Conservation (phyloP, 768 basidiomycete species). For the Galerina marginata region DNA sequence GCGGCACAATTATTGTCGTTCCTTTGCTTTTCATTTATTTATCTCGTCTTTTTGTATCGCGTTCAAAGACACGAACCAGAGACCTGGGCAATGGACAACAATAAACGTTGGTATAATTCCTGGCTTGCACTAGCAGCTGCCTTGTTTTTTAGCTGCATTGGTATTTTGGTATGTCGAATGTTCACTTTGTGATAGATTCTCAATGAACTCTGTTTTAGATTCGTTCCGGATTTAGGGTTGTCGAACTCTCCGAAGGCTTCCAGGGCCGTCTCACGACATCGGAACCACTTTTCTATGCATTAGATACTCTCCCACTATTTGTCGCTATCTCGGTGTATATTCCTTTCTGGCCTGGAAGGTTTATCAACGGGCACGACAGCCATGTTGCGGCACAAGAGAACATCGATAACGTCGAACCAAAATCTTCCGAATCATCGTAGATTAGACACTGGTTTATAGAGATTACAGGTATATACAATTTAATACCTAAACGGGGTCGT, state of each 20-base stretch:
- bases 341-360: conserved; percentile 70
- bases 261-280: conserved; percentile 58
- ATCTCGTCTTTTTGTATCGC: conserved; percentile 52
- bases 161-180: conserved; percentile 58
- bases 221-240: conserved; percentile 64
- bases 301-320: conserved; percentile 70
- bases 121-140: conserved; percentile 63
- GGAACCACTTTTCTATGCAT: conserved; percentile 67
- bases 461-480: conserved; percentile 1
- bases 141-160: conserved; percentile 59
- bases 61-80: conserved; percentile 46
- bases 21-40: conserved; percentile 51
- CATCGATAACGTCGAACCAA: background rate
- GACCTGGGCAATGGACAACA: conserved; percentile 44
- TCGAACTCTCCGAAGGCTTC: conserved; percentile 71
- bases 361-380: conserved; percentile 56
- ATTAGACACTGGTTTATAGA: background rate
- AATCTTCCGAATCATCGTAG: background rate
- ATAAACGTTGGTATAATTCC: conserved; percentile 53
- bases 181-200: background rate
- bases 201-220: conserved; percentile 42
- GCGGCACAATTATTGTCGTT: conserved; percentile 61
- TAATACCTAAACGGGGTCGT: background rate
- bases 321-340: conserved; percentile 61
- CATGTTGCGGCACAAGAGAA: background rate